phyloP scores from a whole-genome alignment of 2,329 filamentous ascomycete genomes.

The Fusarium sp. region DNA sequence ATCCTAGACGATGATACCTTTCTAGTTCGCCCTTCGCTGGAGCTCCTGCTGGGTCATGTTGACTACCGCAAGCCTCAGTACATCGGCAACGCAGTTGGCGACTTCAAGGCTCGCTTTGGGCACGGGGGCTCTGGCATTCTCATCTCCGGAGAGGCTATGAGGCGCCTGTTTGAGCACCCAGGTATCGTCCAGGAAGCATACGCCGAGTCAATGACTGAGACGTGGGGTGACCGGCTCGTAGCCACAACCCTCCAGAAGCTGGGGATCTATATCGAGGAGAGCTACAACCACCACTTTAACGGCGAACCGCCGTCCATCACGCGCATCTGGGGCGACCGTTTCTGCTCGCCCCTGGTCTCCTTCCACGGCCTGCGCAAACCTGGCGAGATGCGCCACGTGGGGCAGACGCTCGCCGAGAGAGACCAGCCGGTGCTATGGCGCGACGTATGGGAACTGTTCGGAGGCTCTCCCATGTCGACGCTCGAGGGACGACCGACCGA shows the following conservation, averaged over 20 bases:
- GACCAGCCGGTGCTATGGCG: slow-evolving; percentile 61
- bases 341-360: slow-evolving; percentile 66
- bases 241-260: slow-evolving; percentile 65
- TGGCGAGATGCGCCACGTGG: slow-evolving; percentile 60
- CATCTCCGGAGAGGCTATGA: slow-evolving; percentile 64
- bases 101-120: slow-evolving; percentile 67
- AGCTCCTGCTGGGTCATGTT: slow-evolving; percentile 62
- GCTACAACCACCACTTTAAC: slow-evolving; percentile 67
- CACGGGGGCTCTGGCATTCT: slow-evolving; percentile 68
- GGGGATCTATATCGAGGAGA: slow-evolving; percentile 67
- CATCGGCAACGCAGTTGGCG: slow-evolving; percentile 68
- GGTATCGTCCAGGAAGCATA: slow-evolving; percentile 59
- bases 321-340: slow-evolving; percentile 61
- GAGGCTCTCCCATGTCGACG: slow-evolving; percentile 53
- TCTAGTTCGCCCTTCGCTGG: slow-evolving; percentile 62
- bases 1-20: slow-evolving; percentile 71
- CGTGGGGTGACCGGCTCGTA: slow-evolving; percentile 67
- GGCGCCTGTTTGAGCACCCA: slow-evolving; percentile 58
- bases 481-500: slow-evolving; percentile 54
- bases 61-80: slow-evolving; percentile 62
- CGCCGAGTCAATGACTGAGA: slow-evolving; percentile 62
- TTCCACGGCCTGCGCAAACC: slow-evolving; percentile 64
- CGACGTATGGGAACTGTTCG: slow-evolving; percentile 64
- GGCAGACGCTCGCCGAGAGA: slow-evolving; percentile 54
- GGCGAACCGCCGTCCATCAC: slow-evolving; percentile 64